These are phyloP conservation scores for Ceratobasidium sp. DNA, from an alignment of 1,284 basidiomycete species.

Conservation along the genomic window DNA sequence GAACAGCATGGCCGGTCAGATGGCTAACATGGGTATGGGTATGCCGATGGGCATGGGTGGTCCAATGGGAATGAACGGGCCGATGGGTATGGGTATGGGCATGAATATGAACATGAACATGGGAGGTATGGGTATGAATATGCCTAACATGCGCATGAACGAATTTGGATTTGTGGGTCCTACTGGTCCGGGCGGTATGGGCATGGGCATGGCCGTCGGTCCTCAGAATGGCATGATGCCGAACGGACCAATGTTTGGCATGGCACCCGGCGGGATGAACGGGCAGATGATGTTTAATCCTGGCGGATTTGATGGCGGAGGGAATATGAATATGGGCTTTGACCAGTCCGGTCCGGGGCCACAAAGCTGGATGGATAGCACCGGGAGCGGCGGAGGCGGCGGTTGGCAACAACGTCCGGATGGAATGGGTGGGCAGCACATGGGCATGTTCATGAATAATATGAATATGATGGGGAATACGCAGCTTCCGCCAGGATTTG, in stretches of 20 bases:
- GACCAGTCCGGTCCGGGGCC: slow-evolving; percentile 20
- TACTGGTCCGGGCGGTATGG: background rate
- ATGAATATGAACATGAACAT: slow-evolving; percentile 45
- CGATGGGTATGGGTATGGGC: slow-evolving; percentile 42
- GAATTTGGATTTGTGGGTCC: slow-evolving; percentile 31
- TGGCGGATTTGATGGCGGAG: slow-evolving; percentile 22
- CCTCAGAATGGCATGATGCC: slow-evolving; percentile 45
- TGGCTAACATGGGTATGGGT: too few species aligned
- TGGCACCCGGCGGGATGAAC: slow-evolving; percentile 43
- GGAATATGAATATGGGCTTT: slow-evolving; percentile 27
- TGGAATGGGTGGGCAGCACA: slow-evolving; percentile 28
- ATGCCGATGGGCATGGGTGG: background rate
- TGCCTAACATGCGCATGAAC: slow-evolving; percentile 42
- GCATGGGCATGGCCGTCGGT: slow-evolving; percentile 39
- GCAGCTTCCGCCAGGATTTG: slow-evolving; percentile 30
- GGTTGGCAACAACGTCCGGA: slow-evolving; percentile 17
- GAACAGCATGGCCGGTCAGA: background rate
- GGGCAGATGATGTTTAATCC: slow-evolving; percentile 30
- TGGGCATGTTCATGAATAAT: slow-evolving; percentile 35
- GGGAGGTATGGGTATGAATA: slow-evolving; percentile 47
- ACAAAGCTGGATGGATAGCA: slow-evolving; percentile 15
- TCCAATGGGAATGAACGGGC: slow-evolving; percentile 36
- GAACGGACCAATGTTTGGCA: slow-evolving; percentile 41
- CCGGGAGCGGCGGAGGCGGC: background rate
- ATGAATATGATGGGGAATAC: slow-evolving; percentile 37